Evolutionary conservation across 2,329 filamentous ascomycete species (phyloP), one percentile per base, ranked within the genome.

Genomic region (Fusarium sp.): DNA sequence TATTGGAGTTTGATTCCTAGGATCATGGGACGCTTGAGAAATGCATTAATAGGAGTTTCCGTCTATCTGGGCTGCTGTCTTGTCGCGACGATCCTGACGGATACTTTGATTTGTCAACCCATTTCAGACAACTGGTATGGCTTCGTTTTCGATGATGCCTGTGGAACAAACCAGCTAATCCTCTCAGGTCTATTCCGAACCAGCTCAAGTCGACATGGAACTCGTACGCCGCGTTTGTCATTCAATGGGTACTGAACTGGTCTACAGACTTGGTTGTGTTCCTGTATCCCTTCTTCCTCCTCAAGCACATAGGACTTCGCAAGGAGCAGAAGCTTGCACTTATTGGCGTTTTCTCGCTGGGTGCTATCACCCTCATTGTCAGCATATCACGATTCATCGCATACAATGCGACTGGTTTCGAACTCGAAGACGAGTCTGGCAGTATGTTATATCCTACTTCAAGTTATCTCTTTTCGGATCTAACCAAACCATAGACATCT

Each of bases 171-270:
- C 9, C 0, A 16, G 3, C 4, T 20, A 1, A 26, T 13, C 4
- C 4, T 15, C 2, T 3, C 4, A 62, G 59, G 60, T 63, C 60
- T 10, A 57, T 63, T 16, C 37, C 62, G 8, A 63, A 63, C 4
- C 60, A 63, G 16, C 30, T 57, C 1, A 47, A 49, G 6, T 63
- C 60, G 5, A 20, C 50, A 13, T 63, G 60, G 60, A 63, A 63
- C 23, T 63, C 60, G 0, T 63, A 63, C 3, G 31, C 58, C n/a
- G 34, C 50, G 3, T 63, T 63, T 11, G 46, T 53, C 2, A 33
- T 63, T 4, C 60, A 63, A 12, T 63, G 60, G 60, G 44, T 31
- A 15, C 37, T 63, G 0, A 63, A 63, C n/a, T 63, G 55, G 18
- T 63, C 60, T 3, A 63, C 60, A 2, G 60, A 63, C 4, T 11